Base-by-base conservation (phyloP, 2,329 filamentous ascomycete genomes). In the Aureobasidium leucospermi region DNA sequence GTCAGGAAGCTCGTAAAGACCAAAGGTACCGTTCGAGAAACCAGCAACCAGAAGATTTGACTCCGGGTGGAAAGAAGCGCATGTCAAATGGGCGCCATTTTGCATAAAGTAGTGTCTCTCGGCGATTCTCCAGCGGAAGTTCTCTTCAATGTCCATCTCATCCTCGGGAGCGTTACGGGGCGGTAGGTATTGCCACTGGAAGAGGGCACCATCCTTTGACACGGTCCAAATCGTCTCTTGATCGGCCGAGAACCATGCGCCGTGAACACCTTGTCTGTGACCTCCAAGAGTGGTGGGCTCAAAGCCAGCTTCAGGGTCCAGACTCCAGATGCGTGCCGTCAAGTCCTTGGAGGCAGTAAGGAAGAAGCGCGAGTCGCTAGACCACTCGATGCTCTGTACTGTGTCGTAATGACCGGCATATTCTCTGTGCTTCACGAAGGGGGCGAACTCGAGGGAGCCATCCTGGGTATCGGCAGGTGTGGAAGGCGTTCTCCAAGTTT, bases 151-250 rank as follows among this genome's bases (percentile, higher is more conserved):
- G 49, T 85, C 81, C 32, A 84, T 79, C 29, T 80, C 79, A 41
- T 72, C 73, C 15, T 77, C 73, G 59, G 81, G 72, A 69, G 79
- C 73, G 74, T 83, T 75, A 69, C 83, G 77, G 68, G 85, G 79
- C 60, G 82, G 70, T 59, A 85, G 82, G 73, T 94, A 99, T 69
- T 89, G 86, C 94, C 94, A 99, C 64, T 89, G 84, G 68, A 97
- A 97, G 0, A 97, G 81, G 2, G 94, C 92, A n/a, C 94, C 95
- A 72, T 99, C 95, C 72, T 95, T 95, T 75, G 93, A 96, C 64
- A 96, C 85, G 0, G 94, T 97, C 71, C 94, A 99, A 58, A 99
- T 96, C 45, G 85, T 90, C 75, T 99, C 95, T 71, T 99, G 94
- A 66, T 96, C 86, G 63, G 88, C 86, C 0, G 92, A 95, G 71